Evolutionary conservation across 2,329 filamentous ascomycete species (phyloP), one percentile per base, ranked within the genome.

Genomic region (Pseudogymnoascus sp.): DNA sequence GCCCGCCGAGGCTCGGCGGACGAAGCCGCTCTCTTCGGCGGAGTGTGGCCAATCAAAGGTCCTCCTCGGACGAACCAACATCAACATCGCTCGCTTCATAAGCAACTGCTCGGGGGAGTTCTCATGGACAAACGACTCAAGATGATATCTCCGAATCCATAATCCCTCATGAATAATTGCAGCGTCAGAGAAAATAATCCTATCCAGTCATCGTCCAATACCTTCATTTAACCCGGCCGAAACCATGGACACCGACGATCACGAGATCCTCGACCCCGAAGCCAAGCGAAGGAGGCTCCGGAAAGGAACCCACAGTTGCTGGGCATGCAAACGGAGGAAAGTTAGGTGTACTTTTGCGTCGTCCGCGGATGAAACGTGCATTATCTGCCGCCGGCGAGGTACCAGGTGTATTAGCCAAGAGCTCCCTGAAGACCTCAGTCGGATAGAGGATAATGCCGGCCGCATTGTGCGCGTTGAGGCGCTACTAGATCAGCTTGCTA

Each of bases 331-430:
- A 51, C 66, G 67, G 29, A 68, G 71, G 55, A 74, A 74, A 63
- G 67, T 69, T 12, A 64, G 64, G n/a, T 74, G 72, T 63, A 67
- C 66, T 13, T 72, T 71, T 21, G 31, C 59, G 2, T 59, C 63
- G 8, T 59, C 59, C 1, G 59, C 63, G 2, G 64, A 66, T 41
- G 25, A 61, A 2, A 59, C 58, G 6, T 74, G 72, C 59, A 60
- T 64, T 39, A 62, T 41, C n/a, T 74, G 72, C 60, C 65, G 65
- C 27, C 64, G 65, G 5, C 68, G 70, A 25, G 73, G 76, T 0
- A 72, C 74, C 0, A 65, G 66, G 39, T 83, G 81, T 62, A 67
- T 81, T 31, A 75, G 79, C 63, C 81, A 84, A 64, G 79, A 82
- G 59, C 76, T 76, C 25, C 72, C 73, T 1, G 75, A 80, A 31